These are phyloP conservation scores for Gaertneriomyces sp. DNA, from an alignment of 192 early-diverging fungal species.

Conservation along the genomic window DNA sequence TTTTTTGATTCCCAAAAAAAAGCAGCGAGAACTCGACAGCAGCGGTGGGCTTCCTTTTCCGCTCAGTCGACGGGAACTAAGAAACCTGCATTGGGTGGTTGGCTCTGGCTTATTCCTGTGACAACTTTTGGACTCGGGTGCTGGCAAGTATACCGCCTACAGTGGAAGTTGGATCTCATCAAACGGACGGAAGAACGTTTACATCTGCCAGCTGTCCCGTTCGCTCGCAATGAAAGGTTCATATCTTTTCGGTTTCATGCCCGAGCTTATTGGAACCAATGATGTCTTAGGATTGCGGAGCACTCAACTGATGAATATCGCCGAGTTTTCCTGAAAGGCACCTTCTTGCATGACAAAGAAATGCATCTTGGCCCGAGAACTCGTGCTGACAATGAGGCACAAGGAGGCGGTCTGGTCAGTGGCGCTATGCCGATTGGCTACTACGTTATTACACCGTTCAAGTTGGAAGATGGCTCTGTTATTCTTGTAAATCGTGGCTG, in stretches of 20 bases:
- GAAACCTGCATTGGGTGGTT: slow-evolving; percentile 12
- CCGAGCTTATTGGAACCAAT: neutral
- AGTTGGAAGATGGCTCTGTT: slow-evolving; percentile 38
- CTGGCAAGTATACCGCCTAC: slow-evolving; percentile 81
- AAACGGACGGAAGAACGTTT: slow-evolving; percentile 64
- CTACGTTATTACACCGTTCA: slow-evolving; percentile 37
- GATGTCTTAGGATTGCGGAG: neutral
- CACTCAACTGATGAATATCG: slow-evolving; percentile 59
- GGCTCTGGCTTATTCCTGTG: slow-evolving; percentile 25
- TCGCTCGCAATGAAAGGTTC: slow-evolving; percentile 25
- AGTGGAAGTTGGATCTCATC: slow-evolving; percentile 84
- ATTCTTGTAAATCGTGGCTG: slow-evolving; percentile 87
- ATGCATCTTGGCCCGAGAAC: slow-evolving; percentile 77
- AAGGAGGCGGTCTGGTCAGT: slow-evolving; percentile 18
- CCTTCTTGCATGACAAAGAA: slow-evolving; percentile 68
- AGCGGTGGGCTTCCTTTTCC: too few relatives aligned
- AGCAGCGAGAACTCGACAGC: too few relatives aligned
- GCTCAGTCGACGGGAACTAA: too few relatives aligned
- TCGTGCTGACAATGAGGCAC: slow-evolving; percentile 15
- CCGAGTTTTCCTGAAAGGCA: slow-evolving; percentile 67
- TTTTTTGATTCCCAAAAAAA: too few relatives aligned
- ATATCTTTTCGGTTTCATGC: neutral
- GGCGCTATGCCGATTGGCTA: slow-evolving; percentile 25
- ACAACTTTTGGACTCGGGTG: slow-evolving; percentile 23
- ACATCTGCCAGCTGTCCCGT: slow-evolving; percentile 30